These are phyloP conservation scores for Acacia confusa DNA, from an alignment of 306 rosid species.

Conservation along the genomic window DNA sequence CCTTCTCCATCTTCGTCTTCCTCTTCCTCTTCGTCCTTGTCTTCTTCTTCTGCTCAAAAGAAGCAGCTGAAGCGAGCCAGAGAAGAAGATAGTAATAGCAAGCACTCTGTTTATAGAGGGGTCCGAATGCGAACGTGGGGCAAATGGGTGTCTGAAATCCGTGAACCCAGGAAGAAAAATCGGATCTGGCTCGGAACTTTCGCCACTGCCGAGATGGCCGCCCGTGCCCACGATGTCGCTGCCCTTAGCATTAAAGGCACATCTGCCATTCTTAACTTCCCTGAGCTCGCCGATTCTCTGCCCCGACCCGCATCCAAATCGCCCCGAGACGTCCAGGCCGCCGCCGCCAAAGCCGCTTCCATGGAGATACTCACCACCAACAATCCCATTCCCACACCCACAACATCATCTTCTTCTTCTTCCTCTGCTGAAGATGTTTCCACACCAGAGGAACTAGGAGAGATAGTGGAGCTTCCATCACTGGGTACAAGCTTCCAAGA, in stretches of 20 bases:
- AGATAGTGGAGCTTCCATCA: conserved; percentile 73
- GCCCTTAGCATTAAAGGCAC: conserved; percentile 77
- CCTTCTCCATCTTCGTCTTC: conserved; percentile 6
- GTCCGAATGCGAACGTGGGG: conserved; percentile 98
- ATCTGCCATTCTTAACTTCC: conserved; percentile 96
- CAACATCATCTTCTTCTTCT: conserved; percentile 23
- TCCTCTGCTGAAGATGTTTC: conserved; percentile 11
- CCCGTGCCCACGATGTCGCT: conserved; percentile 98
- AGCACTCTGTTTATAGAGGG: conserved; percentile 87
- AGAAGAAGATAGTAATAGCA: conserved; percentile 36
- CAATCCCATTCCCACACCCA: conserved; percentile 15
- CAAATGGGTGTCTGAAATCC: conserved; percentile 98
- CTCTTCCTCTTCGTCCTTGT: conserved; percentile 25
- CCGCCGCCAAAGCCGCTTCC: conserved; percentile 86
- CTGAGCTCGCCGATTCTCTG: conserved; percentile 55
- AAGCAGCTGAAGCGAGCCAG: conserved; percentile 47
- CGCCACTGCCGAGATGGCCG: conserved; percentile 95
- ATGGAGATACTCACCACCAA: conserved; percentile 44
- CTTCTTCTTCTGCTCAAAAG: conserved; percentile 19
- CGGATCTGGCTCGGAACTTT: conserved; percentile 99
- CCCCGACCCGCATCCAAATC: conserved; percentile 85
- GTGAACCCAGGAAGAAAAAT: conserved; percentile 90
- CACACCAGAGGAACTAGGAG: conserved; percentile 70
- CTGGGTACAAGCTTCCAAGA: conserved; percentile 48
- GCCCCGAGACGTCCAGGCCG: conserved; percentile 86